Conservation (phyloP, 176 grass and related monocot genomes). For the Bolboschoenus planiculmis region DNA sequence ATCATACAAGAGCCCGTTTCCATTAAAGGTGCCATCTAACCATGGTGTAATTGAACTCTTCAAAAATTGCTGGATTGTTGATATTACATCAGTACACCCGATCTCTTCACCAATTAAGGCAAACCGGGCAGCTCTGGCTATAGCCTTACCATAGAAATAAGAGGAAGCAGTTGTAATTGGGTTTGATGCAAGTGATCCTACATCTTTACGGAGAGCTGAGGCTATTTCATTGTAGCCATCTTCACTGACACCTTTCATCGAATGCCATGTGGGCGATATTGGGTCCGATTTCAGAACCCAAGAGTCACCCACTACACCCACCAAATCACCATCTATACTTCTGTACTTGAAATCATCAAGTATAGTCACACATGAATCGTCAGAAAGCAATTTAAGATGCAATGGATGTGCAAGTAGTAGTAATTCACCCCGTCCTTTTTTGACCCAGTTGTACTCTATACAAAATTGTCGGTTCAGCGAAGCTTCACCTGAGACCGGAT, state of each 20-base stretch:
- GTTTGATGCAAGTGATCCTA: slow-evolving; percentile 32
- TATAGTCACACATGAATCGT: slow-evolving; percentile 25
- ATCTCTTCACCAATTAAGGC: slow-evolving; percentile 80
- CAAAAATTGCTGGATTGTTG: slow-evolving; percentile 46
- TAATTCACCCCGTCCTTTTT: slow-evolving; percentile 61
- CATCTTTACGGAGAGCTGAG: slow-evolving; percentile 54
- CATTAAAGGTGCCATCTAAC: slow-evolving; percentile 73
- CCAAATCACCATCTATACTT: slow-evolving; percentile 92
- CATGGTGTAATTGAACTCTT: slow-evolving; percentile 58
- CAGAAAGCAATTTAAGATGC: slow-evolving; percentile 64
- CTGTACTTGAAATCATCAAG: slow-evolving; percentile 67
- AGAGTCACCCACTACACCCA: slow-evolving; percentile 67
- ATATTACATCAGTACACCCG: slow-evolving; percentile 56
- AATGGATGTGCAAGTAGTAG: slow-evolving; percentile 86
- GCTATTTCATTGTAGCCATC: slow-evolving; percentile 50
- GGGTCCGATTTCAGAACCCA: slow-evolving; percentile 58
- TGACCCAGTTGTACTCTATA: slow-evolving; percentile 74
- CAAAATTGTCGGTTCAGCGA: slow-evolving; percentile 47
- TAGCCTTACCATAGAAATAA: slow-evolving; percentile 87
- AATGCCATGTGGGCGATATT: slow-evolving; percentile 65
- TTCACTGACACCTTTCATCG: slow-evolving; percentile 50
- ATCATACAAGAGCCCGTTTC: slow-evolving; percentile 72
- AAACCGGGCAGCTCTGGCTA: slow-evolving; percentile 72
- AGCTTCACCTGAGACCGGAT: slow-evolving; percentile 58
- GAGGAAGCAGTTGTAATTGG: slow-evolving; percentile 66